Evolutionary conservation across 176 grass and related monocot species (phyloP).

Genomic region (Sorghum bicolor): Sorghum_bicolor_NCBIv3 NC_012875.2:15325001-15325500

Average conservation of each 20-base stretch:
- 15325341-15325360: slow-evolving; percentile 20
- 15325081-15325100: slow-evolving; percentile 22
- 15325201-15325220: slow-evolving; percentile 1
- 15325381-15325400: slow-evolving; percentile 33
- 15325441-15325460: slow-evolving; percentile 41
- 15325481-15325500: slow-evolving; percentile 30
- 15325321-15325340: neutral
- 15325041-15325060: slow-evolving; percentile 28
- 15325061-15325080: slow-evolving; percentile 24
- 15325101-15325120: slow-evolving; percentile 16
- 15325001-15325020: slow-evolving; percentile 30
- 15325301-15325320: slow-evolving; percentile 12
- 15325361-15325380: slow-evolving; percentile 30
- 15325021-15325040: slow-evolving; percentile 46
- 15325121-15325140: neutral
- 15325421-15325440: slow-evolving; percentile 30
- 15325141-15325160: slow-evolving; percentile 27
- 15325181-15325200: neutral
- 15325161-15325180: neutral
- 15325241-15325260: slow-evolving; percentile 19
- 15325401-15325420: neutral
- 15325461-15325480: slow-evolving; percentile 28
- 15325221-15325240: neutral
- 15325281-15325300: slow-evolving; percentile 27
- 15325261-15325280: slow-evolving; percentile 35